Base-by-base conservation (phyloP, 768 basidiomycete genomes). In the Megacollybia marginata region DNA sequence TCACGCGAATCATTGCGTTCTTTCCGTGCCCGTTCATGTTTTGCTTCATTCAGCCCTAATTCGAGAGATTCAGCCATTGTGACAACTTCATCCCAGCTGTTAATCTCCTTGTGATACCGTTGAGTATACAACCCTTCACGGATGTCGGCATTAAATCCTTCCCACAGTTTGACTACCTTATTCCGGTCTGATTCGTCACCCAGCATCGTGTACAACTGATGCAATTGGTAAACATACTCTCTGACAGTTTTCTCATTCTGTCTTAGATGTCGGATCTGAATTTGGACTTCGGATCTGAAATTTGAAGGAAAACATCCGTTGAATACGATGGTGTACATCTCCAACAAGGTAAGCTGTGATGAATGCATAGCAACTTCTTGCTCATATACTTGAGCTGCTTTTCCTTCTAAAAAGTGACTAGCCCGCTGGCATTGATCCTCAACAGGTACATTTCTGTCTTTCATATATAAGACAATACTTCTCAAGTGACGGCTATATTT, bases 141-240 rank as follows among this genome's bases (percentile, higher is more conserved):
- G 1, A 71, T 57, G 13, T 54, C 38, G 0, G 44, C 19, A 1
- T 52, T 46, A 0, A 69, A 48, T 0, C 72, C 68, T 2, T 61
- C 55, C 70, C 69, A 76, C 0, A 75, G 54, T 9, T 60, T 57
- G 9, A 62, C 54, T 0, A 70, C 64, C 8, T 56, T 40, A 11
- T 70, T 65, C 0, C 53, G 49, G 5, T 67, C 52, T 3, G 62
- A 57, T 0, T 56, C 52, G 3, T 57, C 40, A 0, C 69, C 70
- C 8, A 71, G 65, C 48, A 67, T 65, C 9, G 58, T 57, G 50
- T 56, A 68, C 0, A 72, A 35, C 12, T 63, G 65, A 19, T 66
- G 60, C 0, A 74, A 45, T 38, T 71, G 63, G 36, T 63, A 62
- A 2, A 63, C 56, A 50, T 63, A 74, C 7, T 66, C 62, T 0